Conservation (phyloP, 257 asterid species). For the Forsythia suspensa region DNA sequence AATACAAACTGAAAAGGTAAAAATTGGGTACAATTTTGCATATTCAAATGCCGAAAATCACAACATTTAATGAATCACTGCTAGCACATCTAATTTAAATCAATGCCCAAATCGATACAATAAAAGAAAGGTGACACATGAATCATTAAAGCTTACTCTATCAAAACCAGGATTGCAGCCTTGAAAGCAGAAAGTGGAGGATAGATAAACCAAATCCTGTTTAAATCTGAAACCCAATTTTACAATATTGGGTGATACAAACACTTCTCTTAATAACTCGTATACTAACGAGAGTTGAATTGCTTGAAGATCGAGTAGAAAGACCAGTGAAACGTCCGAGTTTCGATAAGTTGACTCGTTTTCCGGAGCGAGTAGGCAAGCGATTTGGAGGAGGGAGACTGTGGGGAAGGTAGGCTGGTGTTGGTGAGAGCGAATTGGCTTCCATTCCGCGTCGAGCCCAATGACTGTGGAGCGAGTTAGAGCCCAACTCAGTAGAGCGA, state of each 20-base stretch:
- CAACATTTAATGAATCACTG: not conserved
- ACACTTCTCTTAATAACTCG: conserved; percentile 48
- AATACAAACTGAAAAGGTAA: not conserved
- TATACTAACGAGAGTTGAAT: conserved; percentile 55
- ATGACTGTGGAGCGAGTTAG: conserved; percentile 62
- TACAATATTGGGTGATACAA: conserved; percentile 48
- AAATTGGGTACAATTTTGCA: not conserved
- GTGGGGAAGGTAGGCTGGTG: conserved; percentile 59
- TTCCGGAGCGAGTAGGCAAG: conserved; percentile 50
- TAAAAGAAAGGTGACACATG: not conserved
- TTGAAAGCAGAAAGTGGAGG: conserved; percentile 68
- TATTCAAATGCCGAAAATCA: not conserved
- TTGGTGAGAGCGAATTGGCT: conserved; percentile 57
- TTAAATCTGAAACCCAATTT: conserved; percentile 86
- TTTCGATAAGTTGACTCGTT: not conserved
- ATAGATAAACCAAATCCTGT: conserved; percentile 84
- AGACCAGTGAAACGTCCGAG: conserved; percentile 49
- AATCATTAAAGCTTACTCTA: conserved; percentile 37
- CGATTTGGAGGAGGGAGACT: conserved; percentile 87
- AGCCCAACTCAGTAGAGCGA: conserved; percentile 50
- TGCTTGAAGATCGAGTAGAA: conserved; percentile 69
- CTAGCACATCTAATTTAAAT: not conserved
- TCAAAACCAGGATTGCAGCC: conserved; percentile 81
- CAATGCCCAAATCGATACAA: not conserved
- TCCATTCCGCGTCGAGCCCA: conserved; percentile 97